These are phyloP conservation scores for Fusarium phyllophilum DNA, from an alignment of 2,329 filamentous ascomycete species.

Conservation along the genomic window DNA sequence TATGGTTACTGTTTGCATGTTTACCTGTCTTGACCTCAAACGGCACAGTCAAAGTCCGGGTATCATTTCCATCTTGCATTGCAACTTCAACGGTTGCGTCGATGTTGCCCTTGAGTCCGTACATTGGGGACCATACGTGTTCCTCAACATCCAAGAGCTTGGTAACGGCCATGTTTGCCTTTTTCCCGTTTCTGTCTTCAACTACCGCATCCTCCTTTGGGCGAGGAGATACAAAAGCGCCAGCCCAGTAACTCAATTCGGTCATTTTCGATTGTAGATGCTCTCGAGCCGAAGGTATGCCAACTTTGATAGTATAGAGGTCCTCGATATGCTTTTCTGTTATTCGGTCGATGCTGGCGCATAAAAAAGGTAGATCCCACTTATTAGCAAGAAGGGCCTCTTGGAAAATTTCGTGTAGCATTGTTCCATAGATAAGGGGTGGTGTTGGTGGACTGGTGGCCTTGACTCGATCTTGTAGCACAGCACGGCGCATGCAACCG, in stretches of 20 bases:
- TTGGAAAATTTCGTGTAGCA: constrained; percentile 96
- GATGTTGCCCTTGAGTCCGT: constrained; percentile 96
- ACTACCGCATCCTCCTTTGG: constrained; percentile 78
- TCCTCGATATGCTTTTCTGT: constrained; percentile 86
- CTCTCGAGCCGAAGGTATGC: constrained; percentile 76
- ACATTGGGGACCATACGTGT: constrained; percentile 98
- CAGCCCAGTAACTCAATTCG: constrained; percentile 85
- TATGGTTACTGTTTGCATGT: constrained; percentile 82
- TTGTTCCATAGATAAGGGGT: constrained; percentile 89
- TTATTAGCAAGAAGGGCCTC: constrained; percentile 83
- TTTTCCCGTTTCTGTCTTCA: constrained; percentile 80
- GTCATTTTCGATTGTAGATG: constrained; percentile 86
- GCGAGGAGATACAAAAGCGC: constrained; percentile 76
- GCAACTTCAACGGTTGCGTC: constrained; percentile 94
- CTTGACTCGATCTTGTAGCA: constrained; percentile 94
- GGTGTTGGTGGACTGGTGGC: constrained; percentile 83
- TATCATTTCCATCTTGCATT: constrained; percentile 75
- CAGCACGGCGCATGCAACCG: constrained; percentile 87
- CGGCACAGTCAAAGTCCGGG: constrained; percentile 81
- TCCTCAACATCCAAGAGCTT: constrained; percentile 97
- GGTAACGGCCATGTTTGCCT: constrained; percentile 83
- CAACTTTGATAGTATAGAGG: constrained; percentile 86
- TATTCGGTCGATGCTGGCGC: constrained; percentile 72
- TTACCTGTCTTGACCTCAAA: constrained; percentile 97
- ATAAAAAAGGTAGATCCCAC: constrained; percentile 79